Conservation (phyloP, 31 red algal species). For the Odonthalia washingtoniensis region DNA sequence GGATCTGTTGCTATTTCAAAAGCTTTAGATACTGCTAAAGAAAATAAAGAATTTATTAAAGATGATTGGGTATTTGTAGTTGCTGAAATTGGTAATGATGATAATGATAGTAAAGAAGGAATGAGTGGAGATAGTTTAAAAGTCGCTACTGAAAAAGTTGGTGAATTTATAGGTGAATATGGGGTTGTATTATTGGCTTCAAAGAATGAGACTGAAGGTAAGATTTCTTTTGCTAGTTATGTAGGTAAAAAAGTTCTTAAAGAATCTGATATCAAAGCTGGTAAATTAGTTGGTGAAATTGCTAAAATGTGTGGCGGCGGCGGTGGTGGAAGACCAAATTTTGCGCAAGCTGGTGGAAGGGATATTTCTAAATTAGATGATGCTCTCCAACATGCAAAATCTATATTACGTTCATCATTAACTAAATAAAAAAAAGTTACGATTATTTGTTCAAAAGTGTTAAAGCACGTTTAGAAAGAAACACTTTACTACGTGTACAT, state of each 20-base stretch:
- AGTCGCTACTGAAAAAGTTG: conserved; percentile 57
- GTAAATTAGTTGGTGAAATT: conserved; percentile 77
- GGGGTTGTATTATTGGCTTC: conserved; percentile 75
- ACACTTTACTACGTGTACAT: conserved; percentile 44
- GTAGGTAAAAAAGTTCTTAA: conserved; percentile 71
- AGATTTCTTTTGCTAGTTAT: conserved; percentile 59
- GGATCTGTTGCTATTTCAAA: conserved; percentile 64
- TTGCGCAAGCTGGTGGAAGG: conserved; percentile 93
- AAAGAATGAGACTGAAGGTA: conserved; percentile 54
- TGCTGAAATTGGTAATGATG: conserved; percentile 52
- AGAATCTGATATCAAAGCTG: conserved; percentile 64
- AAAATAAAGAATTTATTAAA: too few relatives aligned
- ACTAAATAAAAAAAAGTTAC: neutral
- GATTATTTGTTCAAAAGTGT: conserved; percentile 1
- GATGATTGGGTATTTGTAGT: conserved; percentile 58
- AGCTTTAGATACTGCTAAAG: too few relatives aligned
- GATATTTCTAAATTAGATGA: conserved; percentile 64
- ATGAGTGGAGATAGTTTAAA: conserved; percentile 86
- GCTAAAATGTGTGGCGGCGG: conserved; percentile 88
- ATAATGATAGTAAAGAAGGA: too few relatives aligned
- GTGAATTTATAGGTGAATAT: conserved; percentile 48
- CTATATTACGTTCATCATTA: neutral
- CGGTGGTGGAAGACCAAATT: conserved; percentile 87
- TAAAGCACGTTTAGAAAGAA: conserved; percentile 67
- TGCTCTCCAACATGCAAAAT: conserved; percentile 57